These are phyloP conservation scores for Clathrospora elynae DNA, from an alignment of 2,329 filamentous ascomycete species.

Conservation along the genomic window DNA sequence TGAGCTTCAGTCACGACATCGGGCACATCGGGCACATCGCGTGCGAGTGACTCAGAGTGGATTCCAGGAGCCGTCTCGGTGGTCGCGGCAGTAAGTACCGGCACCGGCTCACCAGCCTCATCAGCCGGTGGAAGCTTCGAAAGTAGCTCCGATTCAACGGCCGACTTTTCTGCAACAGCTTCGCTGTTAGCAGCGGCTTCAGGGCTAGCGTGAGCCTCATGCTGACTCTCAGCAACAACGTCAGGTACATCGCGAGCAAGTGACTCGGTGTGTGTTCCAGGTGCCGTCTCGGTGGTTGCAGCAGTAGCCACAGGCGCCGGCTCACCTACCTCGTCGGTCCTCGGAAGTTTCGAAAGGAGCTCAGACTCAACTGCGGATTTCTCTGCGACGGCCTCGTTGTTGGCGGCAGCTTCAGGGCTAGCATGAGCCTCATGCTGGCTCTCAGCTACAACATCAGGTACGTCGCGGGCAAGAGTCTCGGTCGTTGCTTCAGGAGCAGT, in stretches of 20 bases:
- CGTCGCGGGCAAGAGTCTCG: slow-evolving; percentile 41
- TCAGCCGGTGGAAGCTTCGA: slow-evolving; percentile 10
- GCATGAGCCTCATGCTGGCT: slow-evolving; percentile 70
- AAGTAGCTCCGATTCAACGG: slow-evolving; percentile 73
- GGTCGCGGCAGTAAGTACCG: too few species aligned
- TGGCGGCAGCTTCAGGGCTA: slow-evolving; percentile 68
- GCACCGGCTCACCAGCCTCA: slow-evolving; percentile 12
- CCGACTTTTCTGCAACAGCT: slow-evolving; percentile 72
- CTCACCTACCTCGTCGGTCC: slow-evolving; percentile 50
- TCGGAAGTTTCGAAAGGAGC: slow-evolving; percentile 66
- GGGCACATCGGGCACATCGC: too few species aligned
- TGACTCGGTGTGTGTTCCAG: slow-evolving; percentile 19
- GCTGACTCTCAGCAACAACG: slow-evolving; percentile 73
- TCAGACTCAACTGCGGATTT: slow-evolving; percentile 75
- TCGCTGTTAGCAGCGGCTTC: slow-evolving; percentile 69
- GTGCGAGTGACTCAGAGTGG: too few species aligned
- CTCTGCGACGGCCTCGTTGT: slow-evolving; percentile 68
- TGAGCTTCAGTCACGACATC: too few species aligned
- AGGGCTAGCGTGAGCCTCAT: slow-evolving; percentile 64
- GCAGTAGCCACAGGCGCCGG: slow-evolving; percentile 25
- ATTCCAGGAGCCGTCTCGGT: too few species aligned
- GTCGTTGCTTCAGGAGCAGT: slow-evolving; percentile 14
- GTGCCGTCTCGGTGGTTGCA: slow-evolving; percentile 19
- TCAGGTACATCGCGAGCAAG: slow-evolving; percentile 55
- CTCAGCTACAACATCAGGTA: slow-evolving; percentile 68